phyloP scores from a whole-genome alignment of 768 basidiomycete genomes.

The Leccinum variicolor region DNA sequence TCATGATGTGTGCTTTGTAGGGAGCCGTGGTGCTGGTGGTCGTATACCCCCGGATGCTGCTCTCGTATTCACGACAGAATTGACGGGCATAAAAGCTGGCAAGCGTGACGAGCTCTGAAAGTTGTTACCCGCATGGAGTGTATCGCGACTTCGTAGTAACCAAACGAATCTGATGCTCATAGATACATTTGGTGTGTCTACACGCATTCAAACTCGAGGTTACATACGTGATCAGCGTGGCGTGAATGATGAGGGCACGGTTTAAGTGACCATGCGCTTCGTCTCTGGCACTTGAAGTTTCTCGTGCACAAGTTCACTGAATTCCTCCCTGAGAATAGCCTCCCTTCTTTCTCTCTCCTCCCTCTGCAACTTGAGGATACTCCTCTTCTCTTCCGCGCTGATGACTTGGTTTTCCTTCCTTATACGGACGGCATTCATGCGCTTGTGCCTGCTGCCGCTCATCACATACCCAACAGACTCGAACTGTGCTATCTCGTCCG shows the following conservation, averaged over 20 bases:
- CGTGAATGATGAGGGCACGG: neutral
- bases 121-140: neutral
- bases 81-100: conserved; percentile 55
- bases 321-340: conserved; percentile 83
- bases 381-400: conserved; percentile 96
- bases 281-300: conserved; percentile 54
- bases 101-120: conserved; percentile 54
- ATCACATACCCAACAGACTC: conserved; percentile 96
- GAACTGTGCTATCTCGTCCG: conserved; percentile 81
- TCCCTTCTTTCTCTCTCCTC: conserved; percentile 94
- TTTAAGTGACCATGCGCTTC: conserved; percentile 17
- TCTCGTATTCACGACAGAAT: conserved; percentile 84
- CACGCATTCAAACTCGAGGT: neutral
- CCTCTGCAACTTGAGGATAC: conserved; percentile 89
- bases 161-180: no score
- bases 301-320: conserved; percentile 78
- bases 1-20: conserved; percentile 34
- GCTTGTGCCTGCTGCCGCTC: conserved; percentile 90
- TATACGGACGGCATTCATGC: conserved; percentile 99
- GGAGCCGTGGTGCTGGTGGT: conserved; percentile 68
- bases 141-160: neutral
- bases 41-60: conserved; percentile 79
- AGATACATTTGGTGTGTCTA: neutral
- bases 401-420: conserved; percentile 99
- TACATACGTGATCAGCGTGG: neutral